Conservation (phyloP, 2,329 filamentous ascomycete genomes). For the Pseudogymnoascus sp. region DNA sequence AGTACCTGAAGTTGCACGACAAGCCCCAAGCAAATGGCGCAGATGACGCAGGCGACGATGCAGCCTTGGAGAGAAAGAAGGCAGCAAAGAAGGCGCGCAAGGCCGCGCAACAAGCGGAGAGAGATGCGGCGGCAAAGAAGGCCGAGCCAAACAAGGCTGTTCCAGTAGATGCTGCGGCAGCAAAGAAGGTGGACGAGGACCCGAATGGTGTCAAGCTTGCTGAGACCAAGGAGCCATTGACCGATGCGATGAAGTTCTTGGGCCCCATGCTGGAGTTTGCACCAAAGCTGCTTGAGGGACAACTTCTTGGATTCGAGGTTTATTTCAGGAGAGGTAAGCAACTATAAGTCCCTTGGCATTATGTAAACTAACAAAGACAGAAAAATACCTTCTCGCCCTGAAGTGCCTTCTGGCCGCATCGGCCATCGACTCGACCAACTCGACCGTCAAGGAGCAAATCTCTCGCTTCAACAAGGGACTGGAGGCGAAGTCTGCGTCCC, state of each 20-base stretch:
- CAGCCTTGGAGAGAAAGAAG: conserved; percentile 69
- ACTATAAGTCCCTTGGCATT: neutral
- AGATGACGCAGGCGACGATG: conserved; percentile 40
- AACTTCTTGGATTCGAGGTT: conserved; percentile 83
- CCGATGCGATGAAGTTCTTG: conserved; percentile 82
- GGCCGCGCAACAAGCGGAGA: conserved; percentile 64
- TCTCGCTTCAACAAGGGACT: conserved; percentile 60
- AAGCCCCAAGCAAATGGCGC: conserved; percentile 59
- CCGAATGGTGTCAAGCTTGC: conserved; percentile 74
- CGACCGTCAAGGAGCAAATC: conserved; percentile 67
- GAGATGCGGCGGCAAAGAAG: conserved; percentile 73
- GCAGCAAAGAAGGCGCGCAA: conserved; percentile 84
- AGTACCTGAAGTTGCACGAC: conserved; percentile 75
- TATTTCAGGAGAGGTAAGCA: conserved; percentile 71
- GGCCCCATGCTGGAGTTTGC: conserved; percentile 73
- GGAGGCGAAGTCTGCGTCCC: conserved; percentile 29
- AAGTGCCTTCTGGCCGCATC: conserved; percentile 72
- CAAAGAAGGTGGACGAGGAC: conserved; percentile 85
- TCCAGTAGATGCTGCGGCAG: conserved; percentile 51
- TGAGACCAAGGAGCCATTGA: conserved; percentile 72
- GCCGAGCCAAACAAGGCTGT: conserved; percentile 72
- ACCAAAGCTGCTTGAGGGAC: conserved; percentile 70
- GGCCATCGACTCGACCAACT: conserved; percentile 58
- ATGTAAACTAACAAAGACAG: conserved; percentile 38
- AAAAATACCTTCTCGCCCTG: conserved; percentile 79